Conservation (phyloP, 2,329 filamentous ascomycete genomes). For the Botrytis pseudocinerea region DNA sequence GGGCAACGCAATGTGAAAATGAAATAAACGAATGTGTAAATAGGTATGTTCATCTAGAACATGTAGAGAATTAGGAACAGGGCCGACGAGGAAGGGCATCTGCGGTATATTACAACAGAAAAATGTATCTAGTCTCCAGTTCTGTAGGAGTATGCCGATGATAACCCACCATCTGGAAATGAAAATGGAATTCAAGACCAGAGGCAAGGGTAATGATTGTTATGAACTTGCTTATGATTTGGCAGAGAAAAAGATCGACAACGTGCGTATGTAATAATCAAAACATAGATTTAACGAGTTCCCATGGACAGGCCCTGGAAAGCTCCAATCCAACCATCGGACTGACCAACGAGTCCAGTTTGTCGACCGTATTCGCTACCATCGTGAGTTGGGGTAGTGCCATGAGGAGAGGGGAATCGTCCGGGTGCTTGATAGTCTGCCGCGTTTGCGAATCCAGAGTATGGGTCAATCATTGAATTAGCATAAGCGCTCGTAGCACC, state of each 20-base stretch:
- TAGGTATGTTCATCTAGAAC: conserved; percentile 13
- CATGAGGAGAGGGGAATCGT: conserved; percentile 49
- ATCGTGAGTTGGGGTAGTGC: conserved; percentile 43
- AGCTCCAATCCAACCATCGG: conserved; percentile 57
- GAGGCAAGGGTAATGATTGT: neutral
- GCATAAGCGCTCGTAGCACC: conserved; percentile 42
- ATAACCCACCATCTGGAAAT: neutral
- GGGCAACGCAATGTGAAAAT: conserved; percentile 1
- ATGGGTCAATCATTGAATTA: conserved; percentile 48
- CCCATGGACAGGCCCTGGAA: conserved; percentile 76
- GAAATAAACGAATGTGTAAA: conserved; percentile 15
- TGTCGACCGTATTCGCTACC: conserved; percentile 46
- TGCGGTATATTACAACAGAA: conserved; percentile 24
- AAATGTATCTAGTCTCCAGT: conserved; percentile 13
- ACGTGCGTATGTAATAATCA: neutral
- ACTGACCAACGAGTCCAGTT: conserved; percentile 44
- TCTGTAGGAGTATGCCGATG: conserved; percentile 5
- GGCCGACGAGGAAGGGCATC: neutral
- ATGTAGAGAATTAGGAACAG: conserved; percentile 11
- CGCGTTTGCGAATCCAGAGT: conserved; percentile 45
- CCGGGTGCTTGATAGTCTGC: conserved; percentile 50
- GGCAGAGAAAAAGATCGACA: neutral
- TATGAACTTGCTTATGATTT: neutral
- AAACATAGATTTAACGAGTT: conserved; percentile 34
- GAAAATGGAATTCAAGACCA: conserved; percentile 9